Evolutionary conservation across 305 asterid species (phyloP).

Genomic region (Fraxinus ornus): DNA sequence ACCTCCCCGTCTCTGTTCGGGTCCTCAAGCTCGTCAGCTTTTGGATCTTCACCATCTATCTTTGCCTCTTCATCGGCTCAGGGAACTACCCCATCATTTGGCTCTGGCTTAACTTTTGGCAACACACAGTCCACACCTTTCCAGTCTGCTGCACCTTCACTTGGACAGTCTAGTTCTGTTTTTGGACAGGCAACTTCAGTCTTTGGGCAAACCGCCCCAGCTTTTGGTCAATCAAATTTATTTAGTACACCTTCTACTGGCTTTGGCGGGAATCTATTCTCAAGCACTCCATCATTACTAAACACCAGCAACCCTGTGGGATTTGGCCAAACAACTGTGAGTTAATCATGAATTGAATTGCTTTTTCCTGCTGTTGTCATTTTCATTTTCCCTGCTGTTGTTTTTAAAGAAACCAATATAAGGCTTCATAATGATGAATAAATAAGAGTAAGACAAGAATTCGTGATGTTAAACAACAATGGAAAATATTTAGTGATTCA

Average conservation of each 20-base stretch:
- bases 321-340: conserved; percentile 79
- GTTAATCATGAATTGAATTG: conserved; percentile 32
- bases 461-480: not conserved
- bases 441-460: not conserved
- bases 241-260: conserved; percentile 68
- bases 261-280: conserved; percentile 67
- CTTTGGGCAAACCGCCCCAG: conserved; percentile 67
- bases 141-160: conserved; percentile 74
- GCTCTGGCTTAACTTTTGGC: conserved; percentile 57
- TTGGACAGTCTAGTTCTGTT: conserved; percentile 59
- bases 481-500: conserved; percentile 1
- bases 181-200: conserved; percentile 72
- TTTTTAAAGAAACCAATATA: conserved; percentile 2
- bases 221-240: conserved; percentile 66
- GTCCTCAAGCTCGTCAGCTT: conserved; percentile 60
- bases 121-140: conserved; percentile 80
- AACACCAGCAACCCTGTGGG: conserved; percentile 46
- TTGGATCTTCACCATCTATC: conserved; percentile 62
- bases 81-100: conserved; percentile 60
- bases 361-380: conserved; percentile 19
- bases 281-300: conserved; percentile 61
- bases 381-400: conserved; percentile 10
- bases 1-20: conserved; percentile 60
- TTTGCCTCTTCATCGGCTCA: conserved; percentile 72
- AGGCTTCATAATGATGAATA: conserved; percentile 6